Percentiles rank a stretch among this genome's conserved stretches.
Conservation (phyloP, 495 filamentous ascomycete genomes). For the Talaromyces thailandensis region DNA sequence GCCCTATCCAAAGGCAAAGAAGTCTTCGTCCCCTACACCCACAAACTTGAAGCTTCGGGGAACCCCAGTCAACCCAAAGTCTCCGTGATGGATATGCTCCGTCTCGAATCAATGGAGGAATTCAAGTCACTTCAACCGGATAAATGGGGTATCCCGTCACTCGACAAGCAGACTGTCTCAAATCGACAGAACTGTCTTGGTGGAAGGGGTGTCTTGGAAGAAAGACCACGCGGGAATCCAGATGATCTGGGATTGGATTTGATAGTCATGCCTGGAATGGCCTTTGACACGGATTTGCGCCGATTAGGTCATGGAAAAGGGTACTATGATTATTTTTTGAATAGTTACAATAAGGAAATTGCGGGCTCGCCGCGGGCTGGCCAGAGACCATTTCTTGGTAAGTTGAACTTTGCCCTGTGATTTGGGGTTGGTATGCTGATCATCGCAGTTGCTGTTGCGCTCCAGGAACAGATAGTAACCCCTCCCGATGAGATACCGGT, state of each 20-base stretch:
- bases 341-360: slow-evolving; percentile 50
- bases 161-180: slow-evolving; percentile 50
- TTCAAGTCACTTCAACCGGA: slow-evolving; percentile 69
- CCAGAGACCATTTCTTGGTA: slow-evolving; percentile 52
- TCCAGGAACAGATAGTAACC: slow-evolving; percentile 76
- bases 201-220: slow-evolving; percentile 22
- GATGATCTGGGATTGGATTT: slow-evolving; percentile 60
- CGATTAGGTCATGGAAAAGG: slow-evolving; percentile 92
- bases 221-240: slow-evolving; percentile 11
- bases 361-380: slow-evolving; percentile 25
- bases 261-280: slow-evolving; percentile 88
- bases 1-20: slow-evolving; percentile 68
- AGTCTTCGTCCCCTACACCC: slow-evolving; percentile 86
- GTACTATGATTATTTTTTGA: slow-evolving; percentile 90
- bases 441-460: slow-evolving; percentile 68
- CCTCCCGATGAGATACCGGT: slow-evolving; percentile 54
- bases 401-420: slow-evolving; percentile 13
- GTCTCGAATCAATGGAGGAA: slow-evolving; percentile 60
- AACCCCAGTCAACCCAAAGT: slow-evolving; percentile 30
- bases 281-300: slow-evolving; percentile 68
- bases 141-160: slow-evolving; percentile 85
- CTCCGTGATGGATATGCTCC: slow-evolving; percentile 89
- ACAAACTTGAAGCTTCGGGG: slow-evolving; percentile 41
- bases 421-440: neutral
- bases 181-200: slow-evolving; percentile 62